Conservation (phyloP, 371 early-diverging fungal species). For the Rhizopus delemar region DNA sequence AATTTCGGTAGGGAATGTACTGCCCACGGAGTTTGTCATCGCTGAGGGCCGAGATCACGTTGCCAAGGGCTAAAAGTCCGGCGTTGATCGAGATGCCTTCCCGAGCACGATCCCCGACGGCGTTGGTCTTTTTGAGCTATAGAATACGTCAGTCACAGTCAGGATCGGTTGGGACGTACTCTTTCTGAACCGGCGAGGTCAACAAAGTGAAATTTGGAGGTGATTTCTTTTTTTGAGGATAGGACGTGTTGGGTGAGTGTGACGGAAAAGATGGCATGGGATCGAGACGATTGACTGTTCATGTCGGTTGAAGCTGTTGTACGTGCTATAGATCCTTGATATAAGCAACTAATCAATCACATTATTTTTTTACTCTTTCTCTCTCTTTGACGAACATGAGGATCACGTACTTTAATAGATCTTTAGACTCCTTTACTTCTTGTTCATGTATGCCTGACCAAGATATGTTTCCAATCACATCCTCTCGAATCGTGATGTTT, state of each 20-base stretch:
- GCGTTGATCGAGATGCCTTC: conserved; percentile 98
- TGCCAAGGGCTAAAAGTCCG: conserved; percentile 95
- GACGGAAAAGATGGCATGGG: conserved; percentile 97
- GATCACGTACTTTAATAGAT: conserved; percentile 62
- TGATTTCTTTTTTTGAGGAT: conserved; percentile 19
- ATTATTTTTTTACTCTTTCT: neutral
- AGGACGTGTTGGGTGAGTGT: conserved; percentile 60
- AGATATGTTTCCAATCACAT: conserved; percentile 84
- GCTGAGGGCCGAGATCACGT: conserved; percentile 96
- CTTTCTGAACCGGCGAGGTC: conserved; percentile 96
- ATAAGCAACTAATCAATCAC: conserved; percentile 41
- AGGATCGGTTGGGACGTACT: conserved; percentile 41
- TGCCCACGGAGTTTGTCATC: conserved; percentile 69
- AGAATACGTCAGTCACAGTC: conserved; percentile 81
- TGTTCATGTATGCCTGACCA: conserved; percentile 90
- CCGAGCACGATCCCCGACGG: conserved; percentile 90
- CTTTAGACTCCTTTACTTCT: conserved; percentile 68
- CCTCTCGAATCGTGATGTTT: conserved; percentile 78
- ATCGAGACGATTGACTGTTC: conserved; percentile 85
- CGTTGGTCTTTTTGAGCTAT: conserved; percentile 88
- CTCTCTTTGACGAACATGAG: neutral
- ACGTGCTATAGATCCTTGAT: conserved; percentile 79
- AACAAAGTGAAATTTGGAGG: conserved; percentile 94
- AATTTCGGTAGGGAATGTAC: conserved; percentile 95
- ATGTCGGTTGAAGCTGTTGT: conserved; percentile 96